Evolutionary conservation across 805 yeast genomes (phyloP), one percentile per base, ranked within the genome.

Genomic region (Alloascoidea hylecoeti): DNA sequence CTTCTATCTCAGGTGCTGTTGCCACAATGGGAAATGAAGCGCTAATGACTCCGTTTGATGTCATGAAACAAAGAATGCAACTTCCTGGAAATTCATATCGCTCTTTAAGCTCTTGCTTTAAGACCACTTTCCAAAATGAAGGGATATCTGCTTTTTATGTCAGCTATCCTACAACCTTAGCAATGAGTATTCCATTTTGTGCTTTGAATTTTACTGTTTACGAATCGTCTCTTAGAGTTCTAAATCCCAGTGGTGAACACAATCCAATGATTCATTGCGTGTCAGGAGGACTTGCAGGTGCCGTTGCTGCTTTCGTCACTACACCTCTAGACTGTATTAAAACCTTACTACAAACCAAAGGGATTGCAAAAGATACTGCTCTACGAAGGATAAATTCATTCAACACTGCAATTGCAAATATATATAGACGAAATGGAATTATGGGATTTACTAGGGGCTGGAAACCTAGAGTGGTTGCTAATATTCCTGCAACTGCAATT

Each of bases 21-120:
- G 97, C 96, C 14, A 89, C 96, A 2, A 74, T 75, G n/a, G 82
- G 92, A 1, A 78, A 89, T 3, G 97, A 89, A 57, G 96, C 96
- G 2, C 66, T 92, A 47, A 89, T 89, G 97, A 89, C 92, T 44
- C 98, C 98, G 18, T 89, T 89, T 51, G 98, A 89, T 52, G 94
- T 89, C 17, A 63, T 92, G 41, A 89, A 89, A 56, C 98, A 89
- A 62, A 70, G 97, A 58, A 86, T 89, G 95, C 98, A 89, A 58
- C 49, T 70, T 23, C 45, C 30, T 47, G 33, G 53, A 44, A 41
- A 35, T 42, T 16, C 38, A 50, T 17, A 45, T 57, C 34, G 18
- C 39, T 16, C 38, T 42, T 5, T 54, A 58, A 34, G 43, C 53
- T 13, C 18, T 35, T 12, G 59, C 59, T 3, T 33, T 39, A n/a